Evolutionary conservation across 2,329 filamentous ascomycete species (phyloP), one percentile per base, ranked within the genome.

Genomic region (Gyromitra esculenta): DNA sequence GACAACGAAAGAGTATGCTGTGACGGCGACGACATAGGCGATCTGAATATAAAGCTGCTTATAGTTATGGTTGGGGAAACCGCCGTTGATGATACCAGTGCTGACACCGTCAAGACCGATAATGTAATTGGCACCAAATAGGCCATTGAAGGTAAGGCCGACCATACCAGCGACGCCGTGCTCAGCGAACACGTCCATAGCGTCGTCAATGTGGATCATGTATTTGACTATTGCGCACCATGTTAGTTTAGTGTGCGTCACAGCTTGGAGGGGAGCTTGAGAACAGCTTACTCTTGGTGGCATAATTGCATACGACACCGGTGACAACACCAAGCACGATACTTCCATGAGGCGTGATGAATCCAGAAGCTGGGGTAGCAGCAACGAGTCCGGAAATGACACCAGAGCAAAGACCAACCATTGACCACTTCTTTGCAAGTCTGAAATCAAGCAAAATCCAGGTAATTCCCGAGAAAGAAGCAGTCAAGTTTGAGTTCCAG

Each of bases 391-490:
- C 90, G 35, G 89, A 91, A 79, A 92, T 92, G 80, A 88, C 88
- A 74, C 90, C 90, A 11, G 90, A 91, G 83, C 90, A 92, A 89
- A 90, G 91, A 80, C 90, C 90, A 78, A 91, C 90, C 85, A 91
- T 90, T 54, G 88, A 97, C 94, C 94, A 97, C 87, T 97, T 97
- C 85, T 90, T 90, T 76, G 94, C 94, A 75, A 98, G 89, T 77
- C 96, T 91, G 89, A 91, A 98, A 88, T 99, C 96, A 81, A 98
- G 93, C 62, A 98, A 85, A 81, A 94, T 94, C 96, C 96, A 99
- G 69, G 94, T 92, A 84, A 96, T 92, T 79, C 93, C 91, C 52
- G 90, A 95, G 82, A 97, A 97, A 86, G 94, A 93, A 83, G 93
- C 95, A 63, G 93, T 96, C 82, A 97, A 84, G 86, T 96, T 97